These are phyloP conservation scores for Microthyrium microscopicum DNA, from an alignment of 2,329 filamentous ascomycete species.

Conservation along the genomic window DNA sequence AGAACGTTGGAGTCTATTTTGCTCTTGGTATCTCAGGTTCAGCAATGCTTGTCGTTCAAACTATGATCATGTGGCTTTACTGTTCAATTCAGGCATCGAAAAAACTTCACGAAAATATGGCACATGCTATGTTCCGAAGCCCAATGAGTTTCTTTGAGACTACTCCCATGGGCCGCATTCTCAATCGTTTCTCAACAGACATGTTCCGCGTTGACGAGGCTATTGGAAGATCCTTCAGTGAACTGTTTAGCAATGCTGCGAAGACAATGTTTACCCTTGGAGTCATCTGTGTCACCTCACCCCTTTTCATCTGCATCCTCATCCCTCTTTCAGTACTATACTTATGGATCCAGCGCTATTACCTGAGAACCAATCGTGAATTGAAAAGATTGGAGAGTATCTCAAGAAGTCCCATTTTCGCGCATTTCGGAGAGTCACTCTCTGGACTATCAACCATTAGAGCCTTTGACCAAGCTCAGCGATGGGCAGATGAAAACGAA, in stretches of 20 bases:
- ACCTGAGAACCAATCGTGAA: constrained; percentile 77
- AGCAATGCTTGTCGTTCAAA: constrained; percentile 64
- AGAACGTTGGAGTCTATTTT: constrained; percentile 81
- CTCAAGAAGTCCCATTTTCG: constrained; percentile 78
- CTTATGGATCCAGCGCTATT: constrained; percentile 81
- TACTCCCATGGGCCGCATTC: constrained; percentile 71
- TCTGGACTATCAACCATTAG: constrained; percentile 79
- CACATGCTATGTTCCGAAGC: constrained; percentile 76
- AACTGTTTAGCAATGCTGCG: constrained; percentile 35
- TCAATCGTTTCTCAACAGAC: constrained; percentile 76
- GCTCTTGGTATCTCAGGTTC: constrained; percentile 74
- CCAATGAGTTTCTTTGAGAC: constrained; percentile 96
- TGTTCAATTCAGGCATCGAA: constrained; percentile 82
- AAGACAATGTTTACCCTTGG: constrained; percentile 54
- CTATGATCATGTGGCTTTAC: constrained; percentile 85
- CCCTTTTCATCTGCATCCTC: constrained; percentile 60
- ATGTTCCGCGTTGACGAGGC: constrained; percentile 69
- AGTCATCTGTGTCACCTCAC: constrained; percentile 61
- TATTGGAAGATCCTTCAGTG: constrained; percentile 76
- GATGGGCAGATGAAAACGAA: constrained; percentile 78
- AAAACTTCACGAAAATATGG: constrained; percentile 86
- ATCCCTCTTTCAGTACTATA: constrained; percentile 61
- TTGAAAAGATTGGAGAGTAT: constrained; percentile 83
- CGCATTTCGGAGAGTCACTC: constrained; percentile 86
- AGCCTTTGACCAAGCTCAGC: constrained; percentile 65